Evolutionary conservation across 257 asterid genomes (phyloP).

Genomic region (Plantago major): DNA sequence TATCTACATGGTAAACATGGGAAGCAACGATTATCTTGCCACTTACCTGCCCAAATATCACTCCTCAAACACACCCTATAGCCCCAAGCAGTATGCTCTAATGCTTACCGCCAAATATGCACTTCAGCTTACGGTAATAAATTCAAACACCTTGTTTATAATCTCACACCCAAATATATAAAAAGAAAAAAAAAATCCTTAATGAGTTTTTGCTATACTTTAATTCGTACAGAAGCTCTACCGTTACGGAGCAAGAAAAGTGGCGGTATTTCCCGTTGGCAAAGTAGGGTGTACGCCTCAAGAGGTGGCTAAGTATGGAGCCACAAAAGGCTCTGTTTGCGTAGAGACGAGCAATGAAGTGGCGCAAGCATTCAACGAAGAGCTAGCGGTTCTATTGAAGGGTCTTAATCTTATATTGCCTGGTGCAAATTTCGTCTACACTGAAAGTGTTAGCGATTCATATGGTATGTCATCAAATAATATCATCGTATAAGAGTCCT

Average conservation of each 20-base stretch:
- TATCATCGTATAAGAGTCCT: too few species aligned
- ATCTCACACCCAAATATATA: too few species aligned
- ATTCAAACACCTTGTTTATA: too few species aligned
- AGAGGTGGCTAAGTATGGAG: conserved; percentile 23
- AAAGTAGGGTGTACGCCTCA: conserved; percentile 39
- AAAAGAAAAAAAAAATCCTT: neutral
- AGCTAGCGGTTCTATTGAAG: conserved; percentile 22
- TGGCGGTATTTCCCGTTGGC: conserved; percentile 32
- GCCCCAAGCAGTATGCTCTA: conserved; percentile 26
- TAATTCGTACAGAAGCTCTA: conserved; percentile 32
- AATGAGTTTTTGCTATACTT: too few species aligned
- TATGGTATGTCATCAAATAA: conserved; percentile 18
- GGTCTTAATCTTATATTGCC: conserved; percentile 23
- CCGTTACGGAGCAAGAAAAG: conserved; percentile 41
- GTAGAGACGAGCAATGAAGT: conserved; percentile 26
- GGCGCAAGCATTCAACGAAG: conserved; percentile 24
- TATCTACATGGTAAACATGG: conserved; percentile 28
- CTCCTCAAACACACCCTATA: conserved; percentile 12
- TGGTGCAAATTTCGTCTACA: conserved; percentile 28
- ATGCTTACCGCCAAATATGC: conserved; percentile 25
- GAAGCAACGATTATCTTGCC: conserved; percentile 37
- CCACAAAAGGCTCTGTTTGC: conserved; percentile 27
- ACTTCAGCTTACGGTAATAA: conserved; percentile 27
- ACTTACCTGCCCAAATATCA: conserved; percentile 29
- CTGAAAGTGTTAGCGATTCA: neutral